Base-by-base conservation (phyloP, 257 asterid species). In the Handroanthus guayacan region DNA sequence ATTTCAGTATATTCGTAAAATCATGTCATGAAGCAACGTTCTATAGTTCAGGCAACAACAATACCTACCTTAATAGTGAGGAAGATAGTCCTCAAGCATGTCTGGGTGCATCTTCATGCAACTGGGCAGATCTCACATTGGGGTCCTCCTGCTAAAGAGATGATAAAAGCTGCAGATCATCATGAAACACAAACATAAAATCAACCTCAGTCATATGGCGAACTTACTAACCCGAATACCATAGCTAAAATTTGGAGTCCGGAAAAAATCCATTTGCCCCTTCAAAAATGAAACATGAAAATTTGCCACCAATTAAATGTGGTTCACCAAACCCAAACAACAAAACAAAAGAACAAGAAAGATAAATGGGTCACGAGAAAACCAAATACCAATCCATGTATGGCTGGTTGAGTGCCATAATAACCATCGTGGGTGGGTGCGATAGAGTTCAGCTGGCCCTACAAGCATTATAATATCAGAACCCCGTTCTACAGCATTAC, bases 221-320 rank as follows among this genome's bases (percentile, higher is more conserved):
- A 74, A 90, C 98, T 82, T 79, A 95, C 99, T 82, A 80, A 95
- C 99, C 94, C 97, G 94, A 75, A 95, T 87, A 64, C 88, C 90
- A 79, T 91, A 95, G 62, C 86, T 65, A 81, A 87, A 91, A 84
- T 81, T 82, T 82, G 94, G 82, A 72, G 87, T 63, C 36, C 98
- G 97, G 82, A 91, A 92, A 84, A 91, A 92, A 69, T 95, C 98
- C 97, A 95, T 92, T 75, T 91, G 98, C 79, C 97, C 98, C 99
- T 95, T 83, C 76, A 85, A 78, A 66, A 69, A 84, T 47, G 62
- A 69, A 66, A 25, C 76, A 67, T 67, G 74, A 38, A 71, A 58
- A 75, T 75, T 70, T 50, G 65, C 50, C 37, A 71, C 7, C 63
- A 38, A 43, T 41, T 57, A 62, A 63, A 58, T 55, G 50, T 44